Base-by-base conservation (phyloP, 2,329 filamentous ascomycete genomes). In the Fusarium sp. region DNA sequence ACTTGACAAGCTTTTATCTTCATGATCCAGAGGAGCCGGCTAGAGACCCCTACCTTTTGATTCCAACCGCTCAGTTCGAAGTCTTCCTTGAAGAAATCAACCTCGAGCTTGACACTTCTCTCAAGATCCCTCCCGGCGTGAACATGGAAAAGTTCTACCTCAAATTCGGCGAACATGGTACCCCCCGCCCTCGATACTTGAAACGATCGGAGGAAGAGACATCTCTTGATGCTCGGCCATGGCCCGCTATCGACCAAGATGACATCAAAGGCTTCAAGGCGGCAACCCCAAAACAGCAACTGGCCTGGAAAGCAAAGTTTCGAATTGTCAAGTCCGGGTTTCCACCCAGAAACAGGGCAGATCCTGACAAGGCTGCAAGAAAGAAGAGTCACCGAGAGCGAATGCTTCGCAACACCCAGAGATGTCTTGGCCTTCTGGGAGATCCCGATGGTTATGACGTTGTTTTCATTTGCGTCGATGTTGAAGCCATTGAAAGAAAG, bases 391-490 rank as follows among this genome's bases (percentile, higher is more conserved):
- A 83, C 7, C 76, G 79, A 35, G 89, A 88, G 83, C 83, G 86
- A 41, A 87, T 90, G 77, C 84, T 93, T 70, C 90, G 90, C 74
- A 87, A 92, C 51, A 85, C 89, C 13, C 92, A 95, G 79, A 85
- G 89, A 58, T 94, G 93, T 76, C 87, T 97, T 3, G 94, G 93
- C 8, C 83, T 97, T 8, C 65, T 63, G 24, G 71, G 62, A 14
- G 44, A 62, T 8, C 54, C 56, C 2, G 67, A 57, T 12, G 54
- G 57, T 13, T 45, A 65, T 13, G 70, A 79, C 28, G 75, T 79
- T 10, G 86, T 97, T 13, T 92, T 98, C 75, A 85, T 98, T 66
- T 90, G 89, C 70, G 86, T 98, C 50, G 96, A 99, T 77, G 85
- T 96, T 38, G 96, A 99, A 81, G 91, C 92, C 3, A 94, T 91